A percentile compares a stretch with the other conserved stretches of the same genome.
phyloP scores from a whole-genome alignment of 768 basidiomycete genomes.

The Boletus speciosus region DNA sequence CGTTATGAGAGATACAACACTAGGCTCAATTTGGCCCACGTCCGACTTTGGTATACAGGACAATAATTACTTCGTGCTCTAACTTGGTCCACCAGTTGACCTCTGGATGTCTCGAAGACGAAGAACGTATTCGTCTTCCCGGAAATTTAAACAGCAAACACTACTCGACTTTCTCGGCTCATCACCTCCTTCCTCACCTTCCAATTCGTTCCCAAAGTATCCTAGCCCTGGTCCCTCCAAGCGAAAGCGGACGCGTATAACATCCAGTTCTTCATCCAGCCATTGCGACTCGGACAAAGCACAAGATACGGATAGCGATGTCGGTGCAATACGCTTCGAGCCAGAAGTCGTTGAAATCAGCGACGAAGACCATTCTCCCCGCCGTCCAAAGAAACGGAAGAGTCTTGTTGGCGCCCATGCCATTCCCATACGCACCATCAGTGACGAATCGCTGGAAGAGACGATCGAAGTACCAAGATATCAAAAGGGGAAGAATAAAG shows the following conservation, averaged over 20 bases:
- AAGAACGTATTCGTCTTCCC: constrained; percentile 14
- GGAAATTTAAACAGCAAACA: constrained; percentile 43
- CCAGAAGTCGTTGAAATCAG: constrained; percentile 25
- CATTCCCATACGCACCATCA: constrained; percentile 11
- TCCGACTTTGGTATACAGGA: neutral
- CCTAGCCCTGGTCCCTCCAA: constrained; percentile 1
- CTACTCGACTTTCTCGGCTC: constrained; percentile 35
- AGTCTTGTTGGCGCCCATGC: constrained; percentile 12
- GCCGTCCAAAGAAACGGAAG: constrained; percentile 22
- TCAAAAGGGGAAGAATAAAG: constrained; percentile 20
- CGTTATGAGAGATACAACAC: too few species aligned
- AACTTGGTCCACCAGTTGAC: neutral
- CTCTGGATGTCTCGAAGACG: constrained; percentile 5
- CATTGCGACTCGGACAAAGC: constrained; percentile 14
- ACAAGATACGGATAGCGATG: constrained; percentile 39
- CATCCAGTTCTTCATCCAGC: constrained; percentile 11
- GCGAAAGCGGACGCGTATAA: constrained; percentile 16
- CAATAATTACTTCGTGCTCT: neutral
- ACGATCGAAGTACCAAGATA: constrained; percentile 12
- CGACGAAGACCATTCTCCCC: constrained; percentile 26
- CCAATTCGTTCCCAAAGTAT: neutral
- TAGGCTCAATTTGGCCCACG: too few species aligned
- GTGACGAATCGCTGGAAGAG: constrained; percentile 26
- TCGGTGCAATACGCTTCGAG: constrained; percentile 52
- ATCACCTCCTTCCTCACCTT: constrained; percentile 26